Evolutionary conservation across 306 rosid genomes (phyloP).

Genomic region (Dryas alaskensis): DNA sequence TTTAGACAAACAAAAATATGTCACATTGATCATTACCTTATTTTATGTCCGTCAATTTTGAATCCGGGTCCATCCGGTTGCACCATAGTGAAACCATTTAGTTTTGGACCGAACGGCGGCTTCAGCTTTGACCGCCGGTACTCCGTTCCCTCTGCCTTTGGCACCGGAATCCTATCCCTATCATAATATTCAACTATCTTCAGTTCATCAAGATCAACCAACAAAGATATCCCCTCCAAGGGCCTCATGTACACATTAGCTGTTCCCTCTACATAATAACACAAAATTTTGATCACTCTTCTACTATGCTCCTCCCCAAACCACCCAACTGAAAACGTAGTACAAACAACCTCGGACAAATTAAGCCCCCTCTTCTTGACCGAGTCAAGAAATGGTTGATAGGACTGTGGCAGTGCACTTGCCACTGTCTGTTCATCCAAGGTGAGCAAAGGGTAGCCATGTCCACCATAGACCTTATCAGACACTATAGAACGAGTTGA

Average conservation of each 20-base stretch:
- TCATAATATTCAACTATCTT: constrained; percentile 29
- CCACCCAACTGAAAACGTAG: constrained; percentile 31
- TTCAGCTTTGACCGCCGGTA: constrained; percentile 28
- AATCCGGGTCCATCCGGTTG: constrained; percentile 30
- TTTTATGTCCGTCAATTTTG: constrained; percentile 19
- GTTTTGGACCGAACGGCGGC: constrained; percentile 26
- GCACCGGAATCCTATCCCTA: constrained; percentile 24
- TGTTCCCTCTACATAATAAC: constrained; percentile 23
- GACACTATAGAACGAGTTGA: constrained; percentile 10
- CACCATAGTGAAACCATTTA: constrained; percentile 18
- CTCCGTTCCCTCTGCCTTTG: constrained; percentile 32
- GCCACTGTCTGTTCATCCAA: constrained; percentile 15
- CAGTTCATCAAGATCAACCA: constrained; percentile 32
- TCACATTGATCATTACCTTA: constrained; percentile 15
- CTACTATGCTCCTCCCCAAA: constrained; percentile 21
- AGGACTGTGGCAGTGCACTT: constrained; percentile 15
- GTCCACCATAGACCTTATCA: not conserved
- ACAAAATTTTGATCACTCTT: constrained; percentile 24
- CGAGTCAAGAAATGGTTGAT: constrained; percentile 26
- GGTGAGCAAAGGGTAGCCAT: constrained; percentile 19
- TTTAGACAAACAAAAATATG: not conserved
- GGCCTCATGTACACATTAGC: constrained; percentile 26
- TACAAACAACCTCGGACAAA: constrained; percentile 27
- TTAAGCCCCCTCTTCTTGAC: constrained; percentile 31
- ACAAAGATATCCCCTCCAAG: constrained; percentile 32